phyloP scores from a whole-genome alignment of 2,329 filamentous ascomycete species.

The Pseudocercospora crystallina region DNA sequence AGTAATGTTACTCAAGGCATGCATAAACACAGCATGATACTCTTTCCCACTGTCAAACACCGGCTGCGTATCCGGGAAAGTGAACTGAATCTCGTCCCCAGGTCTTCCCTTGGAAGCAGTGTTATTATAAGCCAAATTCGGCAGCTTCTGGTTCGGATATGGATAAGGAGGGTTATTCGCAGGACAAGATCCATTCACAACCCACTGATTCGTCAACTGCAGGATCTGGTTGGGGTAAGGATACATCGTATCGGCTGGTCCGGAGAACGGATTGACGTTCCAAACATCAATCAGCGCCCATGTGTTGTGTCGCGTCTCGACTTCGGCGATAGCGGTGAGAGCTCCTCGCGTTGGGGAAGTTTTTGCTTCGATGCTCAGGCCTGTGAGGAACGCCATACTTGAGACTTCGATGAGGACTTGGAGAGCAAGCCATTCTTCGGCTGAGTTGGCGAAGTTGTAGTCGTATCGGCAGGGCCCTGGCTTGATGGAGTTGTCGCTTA shows the following conservation, averaged over 20 bases:
- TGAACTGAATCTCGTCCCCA: constrained; percentile 34
- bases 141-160: constrained; percentile 38
- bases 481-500: constrained; percentile 44
- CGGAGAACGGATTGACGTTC: constrained; percentile 41
- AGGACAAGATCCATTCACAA: constrained; percentile 38
- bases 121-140: constrained; percentile 28
- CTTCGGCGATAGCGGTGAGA: constrained; percentile 40
- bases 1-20: constrained; percentile 39
- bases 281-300: constrained; percentile 47
- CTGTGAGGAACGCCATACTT: constrained; percentile 43
- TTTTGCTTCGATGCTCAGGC: constrained; percentile 38
- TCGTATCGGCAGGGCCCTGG: constrained; percentile 40
- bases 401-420: constrained; percentile 40
- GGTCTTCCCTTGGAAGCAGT: constrained; percentile 30
- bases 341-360: constrained; percentile 38
- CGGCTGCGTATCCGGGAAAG: constrained; percentile 30
- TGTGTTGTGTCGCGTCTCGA: constrained; percentile 42
- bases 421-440: constrained; percentile 32
- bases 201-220: constrained; percentile 37
- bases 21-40: constrained; percentile 46
- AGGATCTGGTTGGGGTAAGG: constrained; percentile 47
- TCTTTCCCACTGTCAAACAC: constrained; percentile 27
- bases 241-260: constrained; percentile 44
- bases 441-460: constrained; percentile 27
- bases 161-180: constrained; percentile 41